Evolutionary conservation across 805 yeast species (phyloP).

Genomic region (Myxozyma mucilagina): DNA sequence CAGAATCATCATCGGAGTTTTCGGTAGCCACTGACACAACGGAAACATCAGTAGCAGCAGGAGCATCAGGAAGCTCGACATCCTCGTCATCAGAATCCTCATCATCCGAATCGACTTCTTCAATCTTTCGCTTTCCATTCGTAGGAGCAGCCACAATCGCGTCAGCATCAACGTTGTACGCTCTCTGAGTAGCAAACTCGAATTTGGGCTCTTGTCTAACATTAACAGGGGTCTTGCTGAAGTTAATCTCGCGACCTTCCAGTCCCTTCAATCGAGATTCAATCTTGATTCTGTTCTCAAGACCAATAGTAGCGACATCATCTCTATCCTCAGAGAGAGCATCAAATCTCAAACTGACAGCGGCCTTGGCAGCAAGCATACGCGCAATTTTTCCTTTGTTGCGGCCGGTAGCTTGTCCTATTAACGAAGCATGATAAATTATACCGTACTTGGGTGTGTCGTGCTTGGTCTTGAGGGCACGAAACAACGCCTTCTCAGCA

Average conservation of each 20-base stretch:
- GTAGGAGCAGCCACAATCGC: slow-evolving; percentile 54
- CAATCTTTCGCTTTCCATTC: slow-evolving; percentile 31
- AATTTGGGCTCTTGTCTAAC: slow-evolving; percentile 78
- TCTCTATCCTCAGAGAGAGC: slow-evolving; percentile 96
- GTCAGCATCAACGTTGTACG: slow-evolving; percentile 96
- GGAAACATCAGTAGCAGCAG: slow-evolving; percentile 5
- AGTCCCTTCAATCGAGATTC: slow-evolving; percentile 91
- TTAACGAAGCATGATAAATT: slow-evolving; percentile 92
- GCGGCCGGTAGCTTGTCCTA: slow-evolving; percentile 97
- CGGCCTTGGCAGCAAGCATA: slow-evolving; percentile 97
- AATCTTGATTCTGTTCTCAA: slow-evolving; percentile 86
- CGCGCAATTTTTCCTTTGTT: slow-evolving; percentile 99
- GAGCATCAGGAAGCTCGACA: slow-evolving; percentile 3
- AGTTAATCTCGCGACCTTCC: slow-evolving; percentile 93
- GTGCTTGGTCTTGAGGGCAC: slow-evolving; percentile 97
- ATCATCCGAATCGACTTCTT: slow-evolving; percentile 37
- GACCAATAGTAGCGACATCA: slow-evolving; percentile 91
- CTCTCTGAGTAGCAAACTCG: slow-evolving; percentile 77
- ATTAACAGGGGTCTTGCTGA: slow-evolving; percentile 61
- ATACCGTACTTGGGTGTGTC: slow-evolving; percentile 99
- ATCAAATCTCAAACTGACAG: slow-evolving; percentile 94
- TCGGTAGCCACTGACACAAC: slow-evolving; percentile 1
- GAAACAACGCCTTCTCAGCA: slow-evolving; percentile 97
- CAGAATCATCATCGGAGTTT: slow-evolving; percentile 36
- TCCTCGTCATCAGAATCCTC: slow-evolving; percentile 51